These are phyloP conservation scores for Carpinus fangiana DNA, from an alignment of 306 rosid species.

Conservation along the genomic window DNA sequence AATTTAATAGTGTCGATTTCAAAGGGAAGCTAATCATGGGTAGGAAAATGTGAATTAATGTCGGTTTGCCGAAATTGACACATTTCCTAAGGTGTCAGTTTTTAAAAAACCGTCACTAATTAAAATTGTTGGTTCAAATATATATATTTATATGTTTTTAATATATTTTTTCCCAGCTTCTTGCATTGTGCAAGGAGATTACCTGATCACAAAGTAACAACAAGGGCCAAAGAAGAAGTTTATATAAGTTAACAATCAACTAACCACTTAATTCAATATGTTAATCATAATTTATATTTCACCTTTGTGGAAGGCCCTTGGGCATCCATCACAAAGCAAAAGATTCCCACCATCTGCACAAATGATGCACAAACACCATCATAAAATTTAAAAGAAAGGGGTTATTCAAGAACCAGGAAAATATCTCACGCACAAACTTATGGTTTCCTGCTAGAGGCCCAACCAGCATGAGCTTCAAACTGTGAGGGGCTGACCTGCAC, in stretches of 20 bases:
- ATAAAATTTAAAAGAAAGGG: constrained; percentile 27
- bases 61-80: too few species aligned
- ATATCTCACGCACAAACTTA: constrained; percentile 52
- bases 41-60: too few species aligned
- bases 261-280: constrained; percentile 6
- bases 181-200: too few species aligned
- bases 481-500: constrained; percentile 95
- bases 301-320: constrained; percentile 98
- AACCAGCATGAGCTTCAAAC: constrained; percentile 98
- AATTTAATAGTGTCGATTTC: too few species aligned
- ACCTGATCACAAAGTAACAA: constrained; percentile 65
- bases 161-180: too few species aligned
- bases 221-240: background rate
- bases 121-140: too few species aligned
- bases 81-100: too few species aligned
- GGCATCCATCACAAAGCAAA: constrained; percentile 96
- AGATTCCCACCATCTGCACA: constrained; percentile 95
- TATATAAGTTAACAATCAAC: constrained; percentile 5
- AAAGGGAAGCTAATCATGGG: too few species aligned
- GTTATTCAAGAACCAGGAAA: constrained; percentile 25
- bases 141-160: too few species aligned
- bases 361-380: constrained; percentile 56
- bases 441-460: constrained; percentile 93
- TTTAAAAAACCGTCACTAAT: too few species aligned
- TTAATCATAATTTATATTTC: constrained; percentile 26